Evolutionary conservation across 2,329 filamentous ascomycete species (phyloP), one percentile per base, ranked within the genome.

Genomic region (Aspergillus jensenii): DNA sequence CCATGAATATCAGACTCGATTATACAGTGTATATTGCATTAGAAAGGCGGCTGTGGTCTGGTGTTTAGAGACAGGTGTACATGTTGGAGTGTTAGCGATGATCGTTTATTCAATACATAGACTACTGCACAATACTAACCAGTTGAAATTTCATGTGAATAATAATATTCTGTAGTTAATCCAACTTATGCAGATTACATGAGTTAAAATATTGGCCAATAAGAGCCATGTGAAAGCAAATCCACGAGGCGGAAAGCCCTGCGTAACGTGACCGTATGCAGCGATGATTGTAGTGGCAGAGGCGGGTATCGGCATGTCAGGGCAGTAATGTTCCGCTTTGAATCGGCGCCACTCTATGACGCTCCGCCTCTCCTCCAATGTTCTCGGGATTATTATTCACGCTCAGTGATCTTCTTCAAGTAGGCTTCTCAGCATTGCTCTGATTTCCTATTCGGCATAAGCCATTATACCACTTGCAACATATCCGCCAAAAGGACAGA

Each of bases 231-330:
- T 14, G 45, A 56, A 52, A 51, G 25, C 33, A 62, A 45, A 47
- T 17, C 62, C 59, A 51, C 60, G 60, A 61, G 59, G 62, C 64
- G 64, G 63, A 63, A 62, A 41, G 55, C 52, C 46, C 35, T 23
- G 25, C 51, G 65, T 67, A 62, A 62, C 49, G 44, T 58, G 55
- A 67, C 64, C 51, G 65, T 67, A 65, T 55, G 46, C 46, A 12
- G 55, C 21, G 11, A 7, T 4, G 11, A 11, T 6, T 27, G 51
- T 35, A 61, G 64, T 61, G 65, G 47, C 45, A 14, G 52, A 56
- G 51, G 62, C 54, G 60, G 62, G 70, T 73, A 73, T 72, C 70
- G 70, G 70, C 70, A 69, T 59, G 70, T 73, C 65, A 70, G 59
- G 37, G 55, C 52, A 51, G 62, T 68, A 67, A 59, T 58, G 37